phyloP scores from a whole-genome alignment of 2,329 filamentous ascomycete genomes.

The Diplodia intermedia region DNA sequence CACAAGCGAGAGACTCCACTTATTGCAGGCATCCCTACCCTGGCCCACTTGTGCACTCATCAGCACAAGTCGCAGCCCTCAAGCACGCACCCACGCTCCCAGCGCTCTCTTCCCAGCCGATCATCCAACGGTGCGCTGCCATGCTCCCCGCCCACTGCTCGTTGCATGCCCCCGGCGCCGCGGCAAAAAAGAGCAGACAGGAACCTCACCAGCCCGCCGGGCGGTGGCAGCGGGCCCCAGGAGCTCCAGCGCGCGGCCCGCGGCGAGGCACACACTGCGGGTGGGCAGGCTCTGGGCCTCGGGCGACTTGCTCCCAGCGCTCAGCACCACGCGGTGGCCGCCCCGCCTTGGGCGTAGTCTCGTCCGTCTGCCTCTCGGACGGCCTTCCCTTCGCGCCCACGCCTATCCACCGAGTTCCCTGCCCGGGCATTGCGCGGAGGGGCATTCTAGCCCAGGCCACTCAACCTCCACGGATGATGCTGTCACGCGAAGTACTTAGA shows the following conservation, averaged over 20 bases:
- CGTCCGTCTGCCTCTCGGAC: conserved; percentile 15
- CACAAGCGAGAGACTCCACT: conserved; percentile 31
- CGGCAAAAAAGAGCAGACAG: background rate
- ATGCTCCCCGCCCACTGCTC: background rate
- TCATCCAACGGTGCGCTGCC: conserved; percentile 26
- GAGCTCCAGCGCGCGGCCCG: conserved; percentile 16
- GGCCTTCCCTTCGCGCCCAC: conserved; percentile 23
- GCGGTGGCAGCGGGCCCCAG: background rate
- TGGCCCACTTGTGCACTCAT: conserved; percentile 27
- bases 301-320: conserved; percentile 5
- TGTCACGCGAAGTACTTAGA: conserved; percentile 15
- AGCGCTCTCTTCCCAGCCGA: conserved; percentile 17
- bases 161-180: background rate
- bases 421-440: conserved; percentile 17
- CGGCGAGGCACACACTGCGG: conserved; percentile 3
- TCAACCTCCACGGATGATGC: conserved; percentile 11
- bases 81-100: conserved; percentile 7
- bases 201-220: background rate
- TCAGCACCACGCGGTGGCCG: conserved; percentile 12
- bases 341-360: conserved; percentile 26
- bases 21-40: conserved; percentile 28
- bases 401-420: conserved; percentile 9
- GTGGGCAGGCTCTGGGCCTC: conserved; percentile 15
- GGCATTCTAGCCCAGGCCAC: conserved; percentile 3
- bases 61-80: conserved; percentile 24